These are phyloP conservation scores for Fragaria ananassa DNA, from an alignment of 306 rosid species.

Conservation along the genomic window DNA sequence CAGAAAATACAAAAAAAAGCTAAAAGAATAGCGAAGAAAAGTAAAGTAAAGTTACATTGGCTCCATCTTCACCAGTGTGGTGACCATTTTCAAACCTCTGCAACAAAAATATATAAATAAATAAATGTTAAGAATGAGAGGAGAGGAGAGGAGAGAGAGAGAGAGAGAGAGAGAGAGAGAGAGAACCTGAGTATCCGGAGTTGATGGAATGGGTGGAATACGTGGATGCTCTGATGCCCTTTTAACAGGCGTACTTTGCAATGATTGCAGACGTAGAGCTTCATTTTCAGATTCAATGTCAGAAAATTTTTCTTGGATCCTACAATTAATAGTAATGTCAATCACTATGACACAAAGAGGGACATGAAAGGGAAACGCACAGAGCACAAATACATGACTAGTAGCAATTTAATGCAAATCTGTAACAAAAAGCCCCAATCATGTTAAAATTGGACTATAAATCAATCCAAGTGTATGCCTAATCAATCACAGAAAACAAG, in stretches of 20 bases:
- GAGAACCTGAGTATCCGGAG: conserved; percentile 14
- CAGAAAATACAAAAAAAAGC: conserved; percentile 13
- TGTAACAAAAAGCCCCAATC: not conserved
- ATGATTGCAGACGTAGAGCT: conserved; percentile 74
- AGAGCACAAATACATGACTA: not conserved
- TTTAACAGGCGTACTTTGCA: conserved; percentile 55
- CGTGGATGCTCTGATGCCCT: conserved; percentile 59
- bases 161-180: conserved; percentile 10
- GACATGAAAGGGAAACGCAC: not conserved
- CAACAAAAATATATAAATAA: conserved; percentile 17
- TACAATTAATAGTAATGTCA: conserved; percentile 32
- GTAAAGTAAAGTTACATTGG: conserved; percentile 42
- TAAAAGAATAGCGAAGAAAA: not conserved
- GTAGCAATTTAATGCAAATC: not conserved
- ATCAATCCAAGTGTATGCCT: not conserved
- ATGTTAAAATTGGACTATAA: not conserved
- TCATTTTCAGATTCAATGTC: conserved; percentile 83
- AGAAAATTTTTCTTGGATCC: conserved; percentile 89
- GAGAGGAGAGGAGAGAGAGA: not conserved
- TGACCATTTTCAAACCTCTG: conserved; percentile 89
- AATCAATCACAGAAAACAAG: conserved; percentile 25
- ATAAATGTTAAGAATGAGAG: not conserved
- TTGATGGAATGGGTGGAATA: conserved; percentile 53
- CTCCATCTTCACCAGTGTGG: conserved; percentile 49
- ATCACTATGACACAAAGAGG: conserved; percentile 29